A percentile compares a stretch with the other conserved stretches of the same genome.
These are phyloP conservation scores for Globisporangium orthogonon DNA, from an alignment of 352 stramenopile genomes.

Conservation along the genomic window DNA sequence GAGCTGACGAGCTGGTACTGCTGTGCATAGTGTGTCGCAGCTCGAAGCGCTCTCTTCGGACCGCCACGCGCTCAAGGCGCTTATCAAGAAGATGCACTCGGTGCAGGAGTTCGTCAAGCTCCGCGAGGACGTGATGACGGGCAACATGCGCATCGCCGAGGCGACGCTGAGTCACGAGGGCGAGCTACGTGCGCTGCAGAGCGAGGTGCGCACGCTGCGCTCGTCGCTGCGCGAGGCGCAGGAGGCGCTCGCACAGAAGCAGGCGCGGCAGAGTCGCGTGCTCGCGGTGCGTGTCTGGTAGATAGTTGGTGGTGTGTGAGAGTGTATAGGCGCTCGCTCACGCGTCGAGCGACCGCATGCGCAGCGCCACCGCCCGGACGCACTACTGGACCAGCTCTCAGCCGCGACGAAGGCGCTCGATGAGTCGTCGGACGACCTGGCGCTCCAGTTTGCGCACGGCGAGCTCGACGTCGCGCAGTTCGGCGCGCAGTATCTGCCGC, in stretches of 20 bases:
- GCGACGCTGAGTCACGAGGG: conserved; percentile 57
- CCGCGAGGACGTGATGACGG: conserved; percentile 66
- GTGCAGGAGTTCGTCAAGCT: conserved; percentile 69
- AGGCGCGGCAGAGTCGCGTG: conserved; percentile 61
- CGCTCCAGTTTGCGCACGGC: conserved; percentile 63
- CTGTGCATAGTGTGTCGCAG: conserved; percentile 24
- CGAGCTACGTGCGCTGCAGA: conserved; percentile 41
- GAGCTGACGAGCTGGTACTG: neutral
- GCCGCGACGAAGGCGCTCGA: conserved; percentile 53
- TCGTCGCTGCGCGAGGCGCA: conserved; percentile 43
- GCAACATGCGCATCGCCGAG: conserved; percentile 72
- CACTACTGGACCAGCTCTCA: conserved; percentile 62
- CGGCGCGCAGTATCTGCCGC: conserved; percentile 52
- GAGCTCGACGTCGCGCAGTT: conserved; percentile 68
- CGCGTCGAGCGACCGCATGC: no score
- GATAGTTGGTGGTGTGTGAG: no score
- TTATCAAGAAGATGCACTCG: conserved; percentile 49
- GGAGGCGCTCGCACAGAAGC: conserved; percentile 55
- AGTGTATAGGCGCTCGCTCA: no score
- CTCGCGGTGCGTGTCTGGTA: conserved; percentile 36
- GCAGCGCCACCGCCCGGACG: conserved; percentile 64
- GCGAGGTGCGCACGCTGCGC: conserved; percentile 41
- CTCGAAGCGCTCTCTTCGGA: conserved; percentile 61
- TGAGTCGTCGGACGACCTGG: conserved; percentile 62
- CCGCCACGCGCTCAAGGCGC: conserved; percentile 48